Evolutionary conservation across 306 rosid genomes (phyloP), one percentile per base, ranked within the genome.

Genomic region (Vigna trinervia): DNA sequence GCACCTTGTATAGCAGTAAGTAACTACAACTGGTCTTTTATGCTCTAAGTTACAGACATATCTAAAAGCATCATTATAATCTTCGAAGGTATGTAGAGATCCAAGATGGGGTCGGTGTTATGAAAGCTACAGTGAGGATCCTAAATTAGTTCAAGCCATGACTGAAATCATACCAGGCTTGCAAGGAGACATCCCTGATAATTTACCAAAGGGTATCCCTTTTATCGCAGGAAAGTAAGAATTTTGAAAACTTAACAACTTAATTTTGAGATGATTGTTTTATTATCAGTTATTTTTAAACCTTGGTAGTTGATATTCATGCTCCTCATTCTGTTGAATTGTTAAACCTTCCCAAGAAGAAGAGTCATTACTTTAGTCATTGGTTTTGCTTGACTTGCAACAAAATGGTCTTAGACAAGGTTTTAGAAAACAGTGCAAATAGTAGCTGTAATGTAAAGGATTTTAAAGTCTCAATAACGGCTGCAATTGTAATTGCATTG

Each of bases 71-170:
- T 51, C 43, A 66, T 56, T 30, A 56, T 36, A 39, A 2, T 50
- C 32, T 83, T 56, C 17, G 50, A 66, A 86, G 89, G 89, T 86
- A 2, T 86, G 89, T 74, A 83, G 89, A 78, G 89, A 86, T 83
- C 89, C 89, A 23, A 80, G 89, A 60, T 83, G 89, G 89, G 89
- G 89, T 69, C 83, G 89, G 26, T 86, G 89, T 64, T 86, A 77
- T 4, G 89, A 86, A 74, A 86, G 89, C 58, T 86, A 83, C 81
- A 77, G 89, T 13, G 89, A 86, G 78, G 89, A 80, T 80, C 85
- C 84, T 43, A 43, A 57, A 69, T 1, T 83, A 57, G 87, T 86
- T 69, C 73, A 83, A 74, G 81, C 80, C 15, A 86, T 83, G 89
- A 77, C 89, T 63, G 84, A 86, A 73, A 51, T 83, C 63, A 52